A percentile compares a stretch with the other conserved stretches of the same genome.
These are phyloP conservation scores for Colletotrichum siamense DNA, from an alignment of 2,329 filamentous ascomycete species.

Conservation along the genomic window DNA sequence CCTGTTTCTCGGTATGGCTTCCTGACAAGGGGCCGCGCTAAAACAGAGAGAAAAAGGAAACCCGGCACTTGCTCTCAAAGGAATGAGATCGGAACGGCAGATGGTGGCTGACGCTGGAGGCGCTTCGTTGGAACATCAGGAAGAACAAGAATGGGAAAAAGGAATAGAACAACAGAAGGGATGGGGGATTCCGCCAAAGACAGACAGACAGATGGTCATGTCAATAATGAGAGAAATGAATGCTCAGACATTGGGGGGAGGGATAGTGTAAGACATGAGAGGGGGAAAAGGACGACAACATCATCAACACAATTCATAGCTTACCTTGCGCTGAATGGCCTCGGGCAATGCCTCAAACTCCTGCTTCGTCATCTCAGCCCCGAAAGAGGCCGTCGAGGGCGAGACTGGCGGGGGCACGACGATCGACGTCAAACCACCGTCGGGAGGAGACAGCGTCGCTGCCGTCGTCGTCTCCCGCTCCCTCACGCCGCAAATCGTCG, in stretches of 20 bases:
- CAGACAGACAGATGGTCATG: neutral
- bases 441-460: neutral
- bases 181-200: neutral
- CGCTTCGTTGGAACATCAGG: neutral
- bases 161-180: neutral
- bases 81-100: neutral
- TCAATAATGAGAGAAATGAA: neutral
- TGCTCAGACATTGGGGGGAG: neutral
- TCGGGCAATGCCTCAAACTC: slow-evolving; percentile 59
- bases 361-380: slow-evolving; percentile 37
- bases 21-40: neutral
- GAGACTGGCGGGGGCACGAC: slow-evolving; percentile 1
- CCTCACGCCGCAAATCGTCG: neutral
- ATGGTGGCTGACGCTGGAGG: neutral
- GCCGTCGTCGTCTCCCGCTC: neutral
- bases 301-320: slow-evolving; percentile 29
- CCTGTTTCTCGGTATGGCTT: neutral
- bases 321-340: slow-evolving; percentile 63
- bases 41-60: neutral
- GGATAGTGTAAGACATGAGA: neutral
- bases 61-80: slow-evolving; percentile 10
- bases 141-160: neutral
- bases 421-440: neutral
- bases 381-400: slow-evolving; percentile 23
- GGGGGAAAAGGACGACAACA: neutral